phyloP scores from a whole-genome alignment of 2,329 filamentous ascomycete species.

The Aspergillus puulaauensis region DNA sequence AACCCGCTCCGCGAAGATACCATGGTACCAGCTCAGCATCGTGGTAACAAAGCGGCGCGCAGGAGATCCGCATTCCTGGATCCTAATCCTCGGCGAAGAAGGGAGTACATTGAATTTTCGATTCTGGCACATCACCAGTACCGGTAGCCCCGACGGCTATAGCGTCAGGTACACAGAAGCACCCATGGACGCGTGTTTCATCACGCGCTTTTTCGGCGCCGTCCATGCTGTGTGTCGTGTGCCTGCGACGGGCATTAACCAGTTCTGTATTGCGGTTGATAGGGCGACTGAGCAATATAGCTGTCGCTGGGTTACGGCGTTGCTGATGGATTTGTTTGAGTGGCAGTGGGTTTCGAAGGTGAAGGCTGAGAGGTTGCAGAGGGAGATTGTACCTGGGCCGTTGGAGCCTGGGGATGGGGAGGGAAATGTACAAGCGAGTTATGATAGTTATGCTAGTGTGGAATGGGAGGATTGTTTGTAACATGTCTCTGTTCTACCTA shows the following conservation, averaged over 20 bases:
- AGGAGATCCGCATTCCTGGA: neutral
- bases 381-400: neutral
- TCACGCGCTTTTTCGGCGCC: neutral
- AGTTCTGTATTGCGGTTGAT: neutral
- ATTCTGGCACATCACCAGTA: neutral
- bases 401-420: neutral
- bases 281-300: neutral
- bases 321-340: neutral
- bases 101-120: neutral
- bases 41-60: neutral
- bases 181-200: neutral
- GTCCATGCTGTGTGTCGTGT: neutral
- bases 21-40: neutral
- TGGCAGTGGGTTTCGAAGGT: neutral
- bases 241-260: neutral
- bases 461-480: too few species aligned
- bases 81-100: neutral
- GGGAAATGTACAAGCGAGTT: too few species aligned
- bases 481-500: too few species aligned
- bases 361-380: neutral
- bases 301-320: neutral
- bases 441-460: too few species aligned
- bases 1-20: neutral
- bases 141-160: neutral
- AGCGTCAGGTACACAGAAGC: neutral